A percentile compares a stretch with the other conserved stretches of the same genome.
Evolutionary conservation across 768 basidiomycete species (phyloP).

Genomic region (Trametes cinnabarina): DNA sequence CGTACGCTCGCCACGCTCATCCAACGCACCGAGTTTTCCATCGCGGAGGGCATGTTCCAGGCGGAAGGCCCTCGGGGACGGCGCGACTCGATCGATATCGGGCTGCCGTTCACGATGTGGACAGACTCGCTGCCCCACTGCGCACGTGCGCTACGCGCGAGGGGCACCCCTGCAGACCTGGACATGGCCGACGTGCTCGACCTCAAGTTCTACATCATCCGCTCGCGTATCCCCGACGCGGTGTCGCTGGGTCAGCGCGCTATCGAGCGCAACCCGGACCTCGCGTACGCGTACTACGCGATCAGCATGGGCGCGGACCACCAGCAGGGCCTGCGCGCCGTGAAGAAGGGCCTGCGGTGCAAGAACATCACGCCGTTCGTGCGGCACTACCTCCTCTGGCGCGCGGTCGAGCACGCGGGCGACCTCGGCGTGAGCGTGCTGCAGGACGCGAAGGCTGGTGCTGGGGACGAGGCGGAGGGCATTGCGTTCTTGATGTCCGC

Average conservation of each 20-base stretch:
- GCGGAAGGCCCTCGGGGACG: conserved; percentile 40
- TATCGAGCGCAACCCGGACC: conserved; percentile 53
- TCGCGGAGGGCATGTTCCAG: conserved; percentile 57
- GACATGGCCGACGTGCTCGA: conserved; percentile 66
- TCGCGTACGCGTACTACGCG: conserved; percentile 65
- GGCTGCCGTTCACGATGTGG: conserved; percentile 61
- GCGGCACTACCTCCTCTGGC: conserved; percentile 53
- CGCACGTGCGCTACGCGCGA: conserved; percentile 52
- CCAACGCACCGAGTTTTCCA: conserved; percentile 57
- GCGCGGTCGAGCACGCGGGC: conserved; percentile 61
- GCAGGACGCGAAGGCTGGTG: conserved; percentile 41
- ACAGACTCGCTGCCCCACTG: conserved; percentile 57
- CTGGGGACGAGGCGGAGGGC: conserved; percentile 55
- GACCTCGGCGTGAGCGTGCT: conserved; percentile 52
- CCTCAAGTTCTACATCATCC: conserved; percentile 57
- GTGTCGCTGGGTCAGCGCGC: conserved; percentile 44
- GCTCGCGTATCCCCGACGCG: conserved; percentile 47
- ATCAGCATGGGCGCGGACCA: conserved; percentile 49
- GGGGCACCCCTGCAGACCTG: conserved; percentile 39
- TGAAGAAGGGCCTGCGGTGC: conserved; percentile 67
- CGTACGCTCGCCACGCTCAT: conserved; percentile 49
- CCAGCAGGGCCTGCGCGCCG: conserved; percentile 53
- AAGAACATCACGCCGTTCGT: conserved; percentile 53
- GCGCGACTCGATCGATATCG: conserved; percentile 41
- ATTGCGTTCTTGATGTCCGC: conserved; percentile 60